Evolutionary conservation across 257 asterid species (phyloP).

Genomic region (Solanum ossicruentum): DNA sequence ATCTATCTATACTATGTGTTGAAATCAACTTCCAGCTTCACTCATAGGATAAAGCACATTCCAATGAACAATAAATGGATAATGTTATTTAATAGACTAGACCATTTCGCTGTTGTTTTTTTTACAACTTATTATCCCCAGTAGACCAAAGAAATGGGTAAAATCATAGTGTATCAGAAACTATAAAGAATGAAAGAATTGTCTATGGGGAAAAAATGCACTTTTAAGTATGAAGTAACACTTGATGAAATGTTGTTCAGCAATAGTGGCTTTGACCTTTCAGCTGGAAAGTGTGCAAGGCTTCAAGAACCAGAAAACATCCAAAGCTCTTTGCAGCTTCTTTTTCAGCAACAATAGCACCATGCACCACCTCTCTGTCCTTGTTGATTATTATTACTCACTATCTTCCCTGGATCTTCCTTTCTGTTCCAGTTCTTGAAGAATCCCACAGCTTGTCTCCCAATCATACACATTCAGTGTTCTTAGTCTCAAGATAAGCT

Average conservation of each 20-base stretch:
- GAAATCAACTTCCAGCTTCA: background rate
- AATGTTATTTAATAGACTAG: background rate
- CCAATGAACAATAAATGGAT: background rate
- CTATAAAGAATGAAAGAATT: background rate
- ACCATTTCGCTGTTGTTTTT: background rate
- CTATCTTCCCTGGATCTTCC: slow-evolving; percentile 11
- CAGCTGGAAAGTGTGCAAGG: slow-evolving; percentile 79
- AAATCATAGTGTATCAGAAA: background rate
- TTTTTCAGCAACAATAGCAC: slow-evolving; percentile 24
- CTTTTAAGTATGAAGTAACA: slow-evolving; percentile 33
- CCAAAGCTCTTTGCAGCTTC: slow-evolving; percentile 66
- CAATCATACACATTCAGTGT: slow-evolving; percentile 5
- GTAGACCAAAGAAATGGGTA: background rate
- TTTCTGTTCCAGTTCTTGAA: slow-evolving; percentile 40
- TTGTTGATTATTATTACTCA: slow-evolving; percentile 11
- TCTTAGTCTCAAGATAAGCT: background rate
- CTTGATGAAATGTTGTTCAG: background rate
- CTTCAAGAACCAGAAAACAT: slow-evolving; percentile 93
- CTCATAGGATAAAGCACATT: no score
- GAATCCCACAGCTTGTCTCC: slow-evolving; percentile 43
- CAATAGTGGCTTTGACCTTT: background rate
- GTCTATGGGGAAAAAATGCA: background rate
- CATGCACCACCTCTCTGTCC: slow-evolving; percentile 3
- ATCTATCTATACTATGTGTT: background rate
- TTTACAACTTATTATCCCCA: background rate